Percentiles rank a stretch among this genome's conserved stretches.
Conservation (phyloP, 1,284 basidiomycete species). For the Flammula alnicola region DNA sequence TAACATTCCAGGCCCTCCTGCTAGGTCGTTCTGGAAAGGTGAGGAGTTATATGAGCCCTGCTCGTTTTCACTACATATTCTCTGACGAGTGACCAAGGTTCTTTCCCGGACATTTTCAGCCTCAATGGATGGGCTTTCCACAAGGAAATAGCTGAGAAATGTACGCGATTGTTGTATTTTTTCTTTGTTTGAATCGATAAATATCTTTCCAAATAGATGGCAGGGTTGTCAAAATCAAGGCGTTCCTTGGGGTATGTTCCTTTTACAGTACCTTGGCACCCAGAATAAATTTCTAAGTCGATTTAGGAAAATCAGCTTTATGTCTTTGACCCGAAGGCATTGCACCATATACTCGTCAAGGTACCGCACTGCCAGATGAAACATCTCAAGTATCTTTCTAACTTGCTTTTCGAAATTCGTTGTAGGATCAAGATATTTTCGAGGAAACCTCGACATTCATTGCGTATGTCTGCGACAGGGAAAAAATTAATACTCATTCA, state of each 20-base stretch:
- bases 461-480: conserved; percentile 11
- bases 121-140: conserved; percentile 36
- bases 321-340: conserved; percentile 39
- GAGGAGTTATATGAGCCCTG: background rate
- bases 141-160: conserved; percentile 28
- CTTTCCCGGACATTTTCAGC: conserved; percentile 30
- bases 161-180: conserved; percentile 18
- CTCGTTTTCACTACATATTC: background rate
- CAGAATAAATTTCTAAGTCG: background rate
- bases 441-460: conserved; percentile 29
- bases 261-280: background rate
- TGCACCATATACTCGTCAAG: conserved; percentile 42
- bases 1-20: conserved; percentile 29
- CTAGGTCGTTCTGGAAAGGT: conserved; percentile 26
- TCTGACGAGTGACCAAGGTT: conserved; percentile 22
- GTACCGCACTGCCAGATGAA: conserved; percentile 16
- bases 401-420: too few species aligned
- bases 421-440: conserved; percentile 34
- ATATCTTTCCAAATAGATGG: conserved; percentile 25
- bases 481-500: background rate
- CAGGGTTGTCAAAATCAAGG: conserved; percentile 29
- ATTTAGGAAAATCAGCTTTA: conserved; percentile 34
- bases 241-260: conserved; percentile 31
- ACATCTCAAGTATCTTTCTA: too few species aligned
- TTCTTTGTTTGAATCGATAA: background rate